Conservation (phyloP, 768 basidiomycete species). For the Suillus discolor region DNA sequence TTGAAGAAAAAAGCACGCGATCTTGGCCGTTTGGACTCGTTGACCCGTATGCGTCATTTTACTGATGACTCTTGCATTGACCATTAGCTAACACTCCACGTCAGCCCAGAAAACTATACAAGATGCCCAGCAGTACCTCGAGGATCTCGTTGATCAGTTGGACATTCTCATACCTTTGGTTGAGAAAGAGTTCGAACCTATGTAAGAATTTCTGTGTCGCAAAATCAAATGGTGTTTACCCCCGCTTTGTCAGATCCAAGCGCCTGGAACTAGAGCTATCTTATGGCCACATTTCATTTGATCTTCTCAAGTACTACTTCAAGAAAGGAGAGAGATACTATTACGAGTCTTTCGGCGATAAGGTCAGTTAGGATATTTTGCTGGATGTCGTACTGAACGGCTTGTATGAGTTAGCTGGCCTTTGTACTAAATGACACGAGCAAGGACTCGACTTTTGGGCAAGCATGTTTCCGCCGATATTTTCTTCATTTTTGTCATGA, state of each 20-base stretch:
- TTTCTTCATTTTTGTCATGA: neutral
- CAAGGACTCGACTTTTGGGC: neutral
- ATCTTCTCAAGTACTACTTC: conserved; percentile 20
- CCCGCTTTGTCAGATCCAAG: conserved; percentile 15
- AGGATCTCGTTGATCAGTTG: conserved; percentile 14
- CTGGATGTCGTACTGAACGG: neutral
- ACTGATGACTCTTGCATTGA: too few relatives aligned
- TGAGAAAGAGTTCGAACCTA: conserved; percentile 21
- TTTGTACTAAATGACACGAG: neutral
- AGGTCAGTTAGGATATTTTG: neutral
- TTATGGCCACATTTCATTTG: conserved; percentile 22
- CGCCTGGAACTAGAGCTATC: conserved; percentile 15
- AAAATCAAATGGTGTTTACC: neutral
- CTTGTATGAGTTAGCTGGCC: neutral
- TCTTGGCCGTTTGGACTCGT: conserved; percentile 9
- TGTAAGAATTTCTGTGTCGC: conserved; percentile 9
- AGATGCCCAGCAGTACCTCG: conserved; percentile 11
- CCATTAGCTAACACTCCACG: neutral
- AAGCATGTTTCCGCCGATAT: neutral
- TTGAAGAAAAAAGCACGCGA: conserved; percentile 6
- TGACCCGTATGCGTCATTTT: conserved; percentile 1
- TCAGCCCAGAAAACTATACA: conserved; percentile 4
- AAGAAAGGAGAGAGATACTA: conserved; percentile 13
- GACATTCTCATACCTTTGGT: conserved; percentile 15
- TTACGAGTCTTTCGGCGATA: neutral